Evolutionary conservation across 2,329 filamentous ascomycete species (phyloP).

Genomic region (Penicillium olsonii): DNA sequence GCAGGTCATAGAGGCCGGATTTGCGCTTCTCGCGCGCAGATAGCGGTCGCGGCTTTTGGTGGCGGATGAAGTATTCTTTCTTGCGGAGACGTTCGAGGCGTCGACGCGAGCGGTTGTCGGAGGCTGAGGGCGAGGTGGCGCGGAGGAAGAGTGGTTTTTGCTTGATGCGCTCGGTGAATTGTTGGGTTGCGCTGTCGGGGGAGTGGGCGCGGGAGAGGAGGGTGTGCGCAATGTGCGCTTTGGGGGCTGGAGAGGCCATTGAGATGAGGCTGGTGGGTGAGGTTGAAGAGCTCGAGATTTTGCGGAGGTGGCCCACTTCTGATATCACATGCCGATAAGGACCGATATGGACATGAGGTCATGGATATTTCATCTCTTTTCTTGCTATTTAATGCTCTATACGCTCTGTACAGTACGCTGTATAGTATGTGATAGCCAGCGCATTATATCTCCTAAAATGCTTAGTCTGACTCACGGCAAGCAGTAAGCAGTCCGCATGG

Average conservation of each 20-base stretch:
- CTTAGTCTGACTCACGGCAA: too few relatives aligned
- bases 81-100: conserved; percentile 51
- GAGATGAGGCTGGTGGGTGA: too few relatives aligned
- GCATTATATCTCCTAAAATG: too few relatives aligned
- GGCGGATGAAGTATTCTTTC: conserved; percentile 47
- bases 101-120: conserved; percentile 56
- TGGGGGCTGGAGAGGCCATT: conserved; percentile 26
- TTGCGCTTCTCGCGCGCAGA: conserved; percentile 76
- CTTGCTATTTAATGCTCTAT: too few relatives aligned
- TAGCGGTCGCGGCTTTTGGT: conserved; percentile 65
- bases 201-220: conserved; percentile 80
- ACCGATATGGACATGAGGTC: not conserved
- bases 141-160: conserved; percentile 78
- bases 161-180: conserved; percentile 81
- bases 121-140: conserved; percentile 67
- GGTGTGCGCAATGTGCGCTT: conserved; percentile 54
- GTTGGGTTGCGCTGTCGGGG: conserved; percentile 66
- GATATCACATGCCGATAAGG: not conserved
- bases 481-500: too few relatives aligned
- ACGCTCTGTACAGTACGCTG: too few relatives aligned
- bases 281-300: not conserved
- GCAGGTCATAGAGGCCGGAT: conserved; percentile 73
- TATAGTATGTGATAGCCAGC: too few relatives aligned
- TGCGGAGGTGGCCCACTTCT: not conserved
- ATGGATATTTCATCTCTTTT: not conserved